Base-by-base conservation (phyloP, 352 stramenopile species). In the Globisporangium spiculum region DNA sequence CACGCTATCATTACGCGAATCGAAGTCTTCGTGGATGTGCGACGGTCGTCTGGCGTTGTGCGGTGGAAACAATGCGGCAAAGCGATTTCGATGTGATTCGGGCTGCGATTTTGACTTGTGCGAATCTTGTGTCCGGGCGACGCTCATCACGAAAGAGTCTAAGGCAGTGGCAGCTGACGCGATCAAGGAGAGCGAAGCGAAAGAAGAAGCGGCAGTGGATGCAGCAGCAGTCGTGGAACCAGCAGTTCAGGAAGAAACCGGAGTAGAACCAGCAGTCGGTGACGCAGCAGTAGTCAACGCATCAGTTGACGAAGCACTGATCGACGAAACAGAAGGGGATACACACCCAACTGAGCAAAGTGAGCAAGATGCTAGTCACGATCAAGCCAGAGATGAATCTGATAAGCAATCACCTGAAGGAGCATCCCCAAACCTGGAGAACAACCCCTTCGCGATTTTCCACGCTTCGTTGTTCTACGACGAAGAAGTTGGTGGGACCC, bases 51-150 rank as follows among this genome's bases (percentile, higher is more conserved):
- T 75, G 27, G 46, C 78, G 1, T 74, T 75, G 7, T 94, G 86
- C 55, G 67, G 87, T 32, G 84, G 86, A 2, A 79, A 86, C 52
- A 90, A 90, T 32, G 75, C 75, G 26, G 63, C 70, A 10, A 75
- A 82, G 34, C 70, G 86, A 54, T 94, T 86, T 70, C 84, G 84
- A 1, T 94, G 86, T 46, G 75, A 84, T 26, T 65, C 70, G 59
- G 77, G 81, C 8, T 94, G 86, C 67, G 86, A 94, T 60, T 94
- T 84, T 62, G 86, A 94, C 67, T 75, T 94, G 62, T 94, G 86
- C 32, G 79, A 90, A 27, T 71, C 75, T 6, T 94, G 86, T 48
- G 58, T 91, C 12, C 68, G 72, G 22, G 74, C 69, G 20, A 89
- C 78, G 9, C 50, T 87, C 32, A 75, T 76, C 36, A 67, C 64